Evolutionary conservation across 1,139 yeast species (phyloP), one percentile per base, ranked within the genome.

Genomic region (Williopsis jadinii): DNA sequence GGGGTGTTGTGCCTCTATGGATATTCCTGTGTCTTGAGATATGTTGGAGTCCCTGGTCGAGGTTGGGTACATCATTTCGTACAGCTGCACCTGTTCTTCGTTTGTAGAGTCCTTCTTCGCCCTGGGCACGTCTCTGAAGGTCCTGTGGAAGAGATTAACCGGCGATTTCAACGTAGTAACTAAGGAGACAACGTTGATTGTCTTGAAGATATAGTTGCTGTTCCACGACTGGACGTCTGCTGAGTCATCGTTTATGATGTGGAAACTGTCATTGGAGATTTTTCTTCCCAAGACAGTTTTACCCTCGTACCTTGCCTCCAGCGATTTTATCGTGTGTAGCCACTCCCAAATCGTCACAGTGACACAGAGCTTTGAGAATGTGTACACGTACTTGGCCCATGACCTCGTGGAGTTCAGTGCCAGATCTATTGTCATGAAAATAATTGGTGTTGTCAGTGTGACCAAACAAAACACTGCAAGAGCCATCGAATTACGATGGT

Each of bases 311-410:
- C 66, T 55, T 45, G 66, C 62, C 45, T 73, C 77, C 36, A 73
- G 52, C 19, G 64, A 56, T 41, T 67, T 57, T 26, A 73, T 71
- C 40, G 68, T 67, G 47, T 60, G 67, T 8, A 72, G 52, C 80
- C 79, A 74, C 55, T 74, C 79, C 79, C 79, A 74, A 1, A 70
- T 58, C 1, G 66, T 61, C 3, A 74, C 64, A 12, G 71, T 55
- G 11, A 69, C 48, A 28, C 68, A 63, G 26, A 71, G 58, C 40
- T 70, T 70, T 8, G 71, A 40, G 36, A 72, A 57, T 28, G 51
- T 51, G 0, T 72, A 68, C 3, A 71, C 44, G 24, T 65, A 58
- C 3, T 60, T 53, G 3, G 73, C 50, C 79, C 79, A 74, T 6
- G 67, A 61, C 55, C 75, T 73, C 63, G 45, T 57, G 41, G 28